Evolutionary conservation across 129 eudicot genomes (phyloP).

Genomic region (Artemisia tridentata): DNA sequence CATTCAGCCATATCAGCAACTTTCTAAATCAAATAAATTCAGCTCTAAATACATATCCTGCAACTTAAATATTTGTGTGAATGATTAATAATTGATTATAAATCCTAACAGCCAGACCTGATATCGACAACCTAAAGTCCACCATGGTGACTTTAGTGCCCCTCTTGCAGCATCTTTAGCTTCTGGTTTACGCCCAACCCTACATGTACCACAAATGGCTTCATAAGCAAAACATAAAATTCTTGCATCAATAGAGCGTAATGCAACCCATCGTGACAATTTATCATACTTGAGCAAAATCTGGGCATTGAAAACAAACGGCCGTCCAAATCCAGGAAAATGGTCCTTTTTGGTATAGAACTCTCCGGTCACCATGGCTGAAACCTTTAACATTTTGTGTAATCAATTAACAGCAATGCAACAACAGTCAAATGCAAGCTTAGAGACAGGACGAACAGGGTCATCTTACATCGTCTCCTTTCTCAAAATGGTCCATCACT

Average conservation of each 20-base stretch:
- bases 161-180: conserved; percentile 98
- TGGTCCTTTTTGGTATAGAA: conserved; percentile 93
- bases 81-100: not conserved
- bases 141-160: conserved; percentile 98
- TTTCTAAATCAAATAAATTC: conserved; percentile 45
- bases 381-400: conserved; percentile 59
- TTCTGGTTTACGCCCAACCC: conserved; percentile 90
- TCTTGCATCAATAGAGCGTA: no score
- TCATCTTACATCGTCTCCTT: conserved; percentile 82
- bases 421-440: conserved; percentile 8
- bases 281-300: conserved; percentile 71
- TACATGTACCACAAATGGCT: conserved; percentile 23
- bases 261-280: not conserved
- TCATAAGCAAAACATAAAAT: not conserved
- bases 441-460: conserved; percentile 18
- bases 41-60: not conserved
- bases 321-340: conserved; percentile 99
- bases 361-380: conserved; percentile 99
- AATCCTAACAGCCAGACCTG: conserved; percentile 45
- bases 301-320: conserved; percentile 84
- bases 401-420: conserved; percentile 22
- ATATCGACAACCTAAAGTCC: conserved; percentile 97
- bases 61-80: not conserved
- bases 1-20: conserved; percentile 92
- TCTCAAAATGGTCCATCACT: conserved; percentile 73